phyloP scores from a whole-genome alignment of 768 basidiomycete genomes.

The Termitomyces titanicus region DNA sequence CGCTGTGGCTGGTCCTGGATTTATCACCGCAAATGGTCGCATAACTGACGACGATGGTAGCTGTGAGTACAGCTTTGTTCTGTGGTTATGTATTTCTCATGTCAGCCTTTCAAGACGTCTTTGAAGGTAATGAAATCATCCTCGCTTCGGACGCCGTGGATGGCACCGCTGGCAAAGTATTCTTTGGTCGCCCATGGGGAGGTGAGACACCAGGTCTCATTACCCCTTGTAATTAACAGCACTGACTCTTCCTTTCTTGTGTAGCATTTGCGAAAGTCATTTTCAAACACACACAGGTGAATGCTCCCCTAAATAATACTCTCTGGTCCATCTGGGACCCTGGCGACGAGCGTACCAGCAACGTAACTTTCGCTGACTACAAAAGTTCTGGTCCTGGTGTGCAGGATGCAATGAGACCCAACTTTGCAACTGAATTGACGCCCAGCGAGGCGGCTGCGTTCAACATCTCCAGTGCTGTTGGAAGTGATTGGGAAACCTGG shows the following conservation, averaged over 20 bases:
- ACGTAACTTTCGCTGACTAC: constrained; percentile 45
- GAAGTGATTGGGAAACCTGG: constrained; percentile 42
- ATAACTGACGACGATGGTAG: constrained; percentile 39
- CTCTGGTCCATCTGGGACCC: constrained; percentile 46
- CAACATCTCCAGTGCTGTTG: constrained; percentile 41
- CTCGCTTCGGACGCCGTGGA: constrained; percentile 36
- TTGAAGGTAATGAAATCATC: constrained; percentile 41
- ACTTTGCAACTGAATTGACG: constrained; percentile 36
- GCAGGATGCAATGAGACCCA: constrained; percentile 29
- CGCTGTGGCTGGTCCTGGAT: constrained; percentile 39
- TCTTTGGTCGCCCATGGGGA: constrained; percentile 47
- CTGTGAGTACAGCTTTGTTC: constrained; percentile 28
- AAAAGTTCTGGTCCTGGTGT: constrained; percentile 41
- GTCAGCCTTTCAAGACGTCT: constrained; percentile 29
- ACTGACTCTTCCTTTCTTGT: neutral
- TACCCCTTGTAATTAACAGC: too few relatives aligned
- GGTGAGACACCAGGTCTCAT: constrained; percentile 22
- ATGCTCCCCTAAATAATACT: constrained; percentile 33
- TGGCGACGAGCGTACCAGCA: constrained; percentile 32
- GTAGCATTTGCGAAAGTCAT: constrained; percentile 46
- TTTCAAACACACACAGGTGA: constrained; percentile 43
- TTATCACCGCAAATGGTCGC: constrained; percentile 47
- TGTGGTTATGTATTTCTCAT: neutral
- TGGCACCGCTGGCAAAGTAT: constrained; percentile 32
- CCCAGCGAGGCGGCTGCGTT: constrained; percentile 33